These are phyloP conservation scores for Auricularia cornea DNA, from an alignment of 768 basidiomycete species.

Conservation along the genomic window DNA sequence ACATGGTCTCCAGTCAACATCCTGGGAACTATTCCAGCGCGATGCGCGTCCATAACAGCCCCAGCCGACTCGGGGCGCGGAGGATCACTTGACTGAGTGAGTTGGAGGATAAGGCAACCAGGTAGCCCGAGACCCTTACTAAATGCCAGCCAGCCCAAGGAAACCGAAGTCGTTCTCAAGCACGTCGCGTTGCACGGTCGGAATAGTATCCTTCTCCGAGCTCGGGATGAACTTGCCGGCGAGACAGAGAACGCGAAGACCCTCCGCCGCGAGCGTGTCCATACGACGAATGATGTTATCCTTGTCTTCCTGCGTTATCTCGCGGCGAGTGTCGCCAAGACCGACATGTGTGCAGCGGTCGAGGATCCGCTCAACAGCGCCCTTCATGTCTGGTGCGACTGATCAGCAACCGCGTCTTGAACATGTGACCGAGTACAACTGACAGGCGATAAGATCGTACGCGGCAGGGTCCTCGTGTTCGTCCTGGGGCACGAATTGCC, in stretches of 20 bases:
- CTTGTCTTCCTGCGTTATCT: conserved; percentile 17
- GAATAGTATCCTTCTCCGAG: conserved; percentile 28
- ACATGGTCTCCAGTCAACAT: conserved; percentile 51
- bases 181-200: conserved; percentile 25
- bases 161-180: conserved; percentile 42
- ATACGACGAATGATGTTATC: conserved; percentile 19
- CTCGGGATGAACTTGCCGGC: too few relatives aligned
- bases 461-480: conserved; percentile 17
- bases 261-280: conserved; percentile 27
- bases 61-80: conserved; percentile 45
- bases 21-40: conserved; percentile 41
- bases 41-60: conserved; percentile 42
- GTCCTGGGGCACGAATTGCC: too few relatives aligned
- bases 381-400: too few relatives aligned
- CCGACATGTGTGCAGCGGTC: conserved; percentile 33
- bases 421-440: too few relatives aligned
- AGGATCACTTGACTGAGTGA: too few relatives aligned
- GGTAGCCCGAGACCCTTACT: too few relatives aligned
- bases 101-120: too few relatives aligned
- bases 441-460: not conserved
- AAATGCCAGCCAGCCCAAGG: conserved; percentile 45
- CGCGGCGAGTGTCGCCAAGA: conserved; percentile 12
- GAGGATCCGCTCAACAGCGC: conserved; percentile 41
- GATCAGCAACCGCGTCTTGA: too few relatives aligned
- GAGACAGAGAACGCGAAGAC: too few relatives aligned